Evolutionary conservation across 2,329 filamentous ascomycete genomes (phyloP), one percentile per base, ranked within the genome.

Genomic region (Sporothrix pallida): DNA sequence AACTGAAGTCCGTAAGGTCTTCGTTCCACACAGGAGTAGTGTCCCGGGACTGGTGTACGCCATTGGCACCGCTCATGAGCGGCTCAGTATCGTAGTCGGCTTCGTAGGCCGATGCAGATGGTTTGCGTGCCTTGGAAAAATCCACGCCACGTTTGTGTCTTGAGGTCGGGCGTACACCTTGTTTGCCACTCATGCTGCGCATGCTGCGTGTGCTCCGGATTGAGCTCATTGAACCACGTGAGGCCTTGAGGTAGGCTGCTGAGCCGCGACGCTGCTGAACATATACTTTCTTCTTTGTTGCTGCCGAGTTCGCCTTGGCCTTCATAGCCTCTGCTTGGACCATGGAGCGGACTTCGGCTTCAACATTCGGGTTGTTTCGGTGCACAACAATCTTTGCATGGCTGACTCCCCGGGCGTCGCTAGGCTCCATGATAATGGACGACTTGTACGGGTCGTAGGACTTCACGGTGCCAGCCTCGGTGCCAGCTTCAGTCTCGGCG

Each of bases 371-470:
- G 69, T 80, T 80, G 72, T 85, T 84, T 31, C 90, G 88, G 78
- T 94, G 91, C 67, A 96, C 86, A 0, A 89, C 89, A 70, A 94
- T 88, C 77, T 89, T 92, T 44, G 91, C 87, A 77, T 90, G 90
- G 74, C 90, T 87, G 4, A 37, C 31, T 8, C 84, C 86, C 70
- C 89, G 86, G 0, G 84, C 82, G 31, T 84, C 80, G 50, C 78
- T 79, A 8, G 80, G 78, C 50, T 84, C 81, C 52, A 84, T 81
- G 68, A 84, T 80, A 7, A 87, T 86, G 2, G 92, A 94, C 4
- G 92, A 89, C 78, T 93, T 89, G 80, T 92, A 97, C 0, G 94
- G 94, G 80, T 97, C 95, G 78, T 97, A 97, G 81, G 92, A 96
- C 76, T 88, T 81, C 12, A 86, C 79, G 0, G 86, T 88, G 9